A percentile compares a stretch with the other conserved stretches of the same genome.
phyloP scores from a whole-genome alignment of 805 yeast species.

The Brettanomyces bruxellensis region DNA sequence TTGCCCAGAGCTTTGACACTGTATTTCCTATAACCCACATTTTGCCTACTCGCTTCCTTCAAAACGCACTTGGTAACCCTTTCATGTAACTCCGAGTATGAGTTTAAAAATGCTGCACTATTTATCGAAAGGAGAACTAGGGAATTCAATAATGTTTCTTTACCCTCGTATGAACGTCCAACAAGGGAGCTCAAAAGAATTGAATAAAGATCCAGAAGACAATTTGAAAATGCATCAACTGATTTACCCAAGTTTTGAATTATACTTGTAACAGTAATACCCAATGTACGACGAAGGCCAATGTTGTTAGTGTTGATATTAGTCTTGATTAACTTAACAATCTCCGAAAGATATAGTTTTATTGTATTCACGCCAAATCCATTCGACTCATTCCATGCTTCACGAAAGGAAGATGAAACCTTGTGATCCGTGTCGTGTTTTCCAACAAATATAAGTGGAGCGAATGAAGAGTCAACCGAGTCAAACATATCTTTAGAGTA shows the following conservation, averaged over 20 bases:
- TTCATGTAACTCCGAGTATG: slow-evolving; percentile 23
- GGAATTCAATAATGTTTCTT: slow-evolving; percentile 66
- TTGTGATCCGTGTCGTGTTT: slow-evolving; percentile 49
- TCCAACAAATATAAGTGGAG: slow-evolving; percentile 77
- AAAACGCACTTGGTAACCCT: slow-evolving; percentile 36
- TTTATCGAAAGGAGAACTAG: slow-evolving; percentile 49
- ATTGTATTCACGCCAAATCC: slow-evolving; percentile 67
- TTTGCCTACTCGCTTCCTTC: slow-evolving; percentile 59
- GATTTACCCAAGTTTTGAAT: slow-evolving; percentile 34
- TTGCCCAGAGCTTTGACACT: slow-evolving; percentile 46
- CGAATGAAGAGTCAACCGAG: slow-evolving; percentile 48
- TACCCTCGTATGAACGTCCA: slow-evolving; percentile 87
- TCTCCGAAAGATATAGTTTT: slow-evolving; percentile 61
- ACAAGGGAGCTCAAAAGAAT: slow-evolving; percentile 50
- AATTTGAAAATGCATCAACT: slow-evolving; percentile 8
- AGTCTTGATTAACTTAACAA: slow-evolving; percentile 39
- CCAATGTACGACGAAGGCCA: slow-evolving; percentile 59
- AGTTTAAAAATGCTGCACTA: slow-evolving; percentile 28
- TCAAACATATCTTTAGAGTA: slow-evolving; percentile 63
- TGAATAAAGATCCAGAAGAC: slow-evolving; percentile 33
- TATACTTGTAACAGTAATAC: slow-evolving; percentile 54
- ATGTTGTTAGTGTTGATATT: slow-evolving; percentile 53
- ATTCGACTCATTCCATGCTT: slow-evolving; percentile 71
- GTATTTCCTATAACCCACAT: slow-evolving; percentile 51
- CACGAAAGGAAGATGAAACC: slow-evolving; percentile 41